Percentiles rank a stretch among this genome's conserved stretches.
These are phyloP conservation scores for Aschersonia sp. DNA, from an alignment of 2,329 filamentous ascomycete species.

Conservation along the genomic window DNA sequence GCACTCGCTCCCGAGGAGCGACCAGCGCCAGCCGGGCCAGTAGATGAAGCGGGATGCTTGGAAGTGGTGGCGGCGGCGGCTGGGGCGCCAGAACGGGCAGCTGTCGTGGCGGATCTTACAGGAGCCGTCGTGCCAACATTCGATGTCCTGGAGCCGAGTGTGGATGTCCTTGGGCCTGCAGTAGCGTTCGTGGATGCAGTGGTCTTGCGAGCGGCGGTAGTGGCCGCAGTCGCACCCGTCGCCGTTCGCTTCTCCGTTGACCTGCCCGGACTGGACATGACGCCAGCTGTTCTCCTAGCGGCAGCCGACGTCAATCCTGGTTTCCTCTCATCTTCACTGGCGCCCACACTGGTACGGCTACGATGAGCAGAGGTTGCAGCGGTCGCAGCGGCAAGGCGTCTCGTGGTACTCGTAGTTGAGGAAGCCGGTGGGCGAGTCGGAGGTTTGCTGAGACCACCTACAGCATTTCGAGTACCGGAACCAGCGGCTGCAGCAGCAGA, in stretches of 20 bases:
- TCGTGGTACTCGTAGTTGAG: slow-evolving; percentile 15
- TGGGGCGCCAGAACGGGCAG: slow-evolving; percentile 19
- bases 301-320: slow-evolving; percentile 20
- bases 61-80: slow-evolving; percentile 29
- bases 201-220: slow-evolving; percentile 19
- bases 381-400: slow-evolving; percentile 17
- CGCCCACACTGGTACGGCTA: slow-evolving; percentile 31
- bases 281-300: slow-evolving; percentile 28
- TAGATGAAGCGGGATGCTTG: slow-evolving; percentile 42
- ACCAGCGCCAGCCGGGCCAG: slow-evolving; percentile 15
- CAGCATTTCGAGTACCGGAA: slow-evolving; percentile 2
- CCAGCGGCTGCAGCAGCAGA: slow-evolving; percentile 1
- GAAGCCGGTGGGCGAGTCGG: slow-evolving; percentile 30
- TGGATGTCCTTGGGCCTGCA: slow-evolving; percentile 22
- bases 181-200: slow-evolving; percentile 16
- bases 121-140: slow-evolving; percentile 13
- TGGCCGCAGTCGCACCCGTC: slow-evolving; percentile 16
- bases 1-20: slow-evolving; percentile 22
- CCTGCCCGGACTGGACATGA: slow-evolving; percentile 23
- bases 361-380: slow-evolving; percentile 27
- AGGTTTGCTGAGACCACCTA: slow-evolving; percentile 27
- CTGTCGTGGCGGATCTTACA: slow-evolving; percentile 18
- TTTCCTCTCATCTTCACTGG: slow-evolving; percentile 36
- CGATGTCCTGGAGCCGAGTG: slow-evolving; percentile 15
- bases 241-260: slow-evolving; percentile 19